Base-by-base conservation (phyloP, 192 early-diverging fungal species). In the Helicostylum pulchrum region DNA sequence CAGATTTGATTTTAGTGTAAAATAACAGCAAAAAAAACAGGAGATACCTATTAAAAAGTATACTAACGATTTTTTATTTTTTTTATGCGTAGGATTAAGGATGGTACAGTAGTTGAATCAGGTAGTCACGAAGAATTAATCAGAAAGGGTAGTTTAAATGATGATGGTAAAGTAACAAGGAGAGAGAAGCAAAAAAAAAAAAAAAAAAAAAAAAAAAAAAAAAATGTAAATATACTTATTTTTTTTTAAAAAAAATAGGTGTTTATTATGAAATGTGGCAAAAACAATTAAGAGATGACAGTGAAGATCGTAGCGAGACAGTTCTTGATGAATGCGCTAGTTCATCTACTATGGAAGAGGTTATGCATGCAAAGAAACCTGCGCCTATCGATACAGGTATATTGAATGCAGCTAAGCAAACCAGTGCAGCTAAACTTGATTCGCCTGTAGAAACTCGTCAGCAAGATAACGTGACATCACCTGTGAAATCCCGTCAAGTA, bases 201-300 rank as follows among this genome's bases (percentile, higher is more conserved):
- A 46, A 17, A 15, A 3, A 31, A 17, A 39, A 15, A 3, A 49
- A 36, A 5, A 26, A 15, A 19, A 5, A 36, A 3, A 5, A 19
- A 44, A 43, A 46, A 17, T 10, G 14, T 9, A 19, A 45, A 19
- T 9, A 46, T 23, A 51, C 68, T 26, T 43, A 26, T 26, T 2
- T 26, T 26, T 26, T 26, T 26, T 26, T 2, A 26, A 26, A 26
- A 26, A 26, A 26, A 23, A 15, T 44, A 79, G 90, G 89, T 5
- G 82, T 90, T 2, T 96, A 98, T 67, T 91, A 84, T 63, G 83
- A 88, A 59, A 93, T 96, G 92, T 96, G 94, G 95, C 87, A 89
- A 66, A 88, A 92, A 67, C 94, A 98, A 84, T 77, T 90, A 42
- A 73, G 78, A 4, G 90, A 92, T 58, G 83, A 88, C 9, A 64